Conservation (phyloP, 2,329 filamentous ascomycete species). For the Colletotrichum phormii region DNA sequence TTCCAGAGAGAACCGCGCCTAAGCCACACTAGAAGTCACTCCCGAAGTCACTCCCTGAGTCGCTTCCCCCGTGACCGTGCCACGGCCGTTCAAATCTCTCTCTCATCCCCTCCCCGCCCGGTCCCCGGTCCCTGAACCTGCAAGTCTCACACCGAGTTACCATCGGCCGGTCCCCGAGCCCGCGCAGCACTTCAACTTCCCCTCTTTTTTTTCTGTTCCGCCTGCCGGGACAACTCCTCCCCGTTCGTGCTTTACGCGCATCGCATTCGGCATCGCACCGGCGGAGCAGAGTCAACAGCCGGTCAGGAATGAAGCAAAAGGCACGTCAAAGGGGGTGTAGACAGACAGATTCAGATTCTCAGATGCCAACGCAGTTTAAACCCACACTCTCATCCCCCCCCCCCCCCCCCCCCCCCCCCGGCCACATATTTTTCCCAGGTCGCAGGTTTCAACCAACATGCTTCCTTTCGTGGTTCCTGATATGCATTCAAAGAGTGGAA, state of each 20-base stretch:
- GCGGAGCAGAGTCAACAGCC: background rate
- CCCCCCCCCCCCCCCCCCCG: too few species aligned
- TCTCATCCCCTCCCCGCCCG: background rate
- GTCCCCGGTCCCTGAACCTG: background rate
- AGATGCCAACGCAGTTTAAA: background rate
- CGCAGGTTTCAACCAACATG: background rate
- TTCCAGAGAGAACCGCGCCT: too few species aligned
- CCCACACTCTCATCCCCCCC: background rate
- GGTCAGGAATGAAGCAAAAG: background rate
- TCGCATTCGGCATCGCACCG: background rate
- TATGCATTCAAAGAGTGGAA: background rate
- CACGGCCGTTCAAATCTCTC: background rate
- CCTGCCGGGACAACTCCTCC: background rate
- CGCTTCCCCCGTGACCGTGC: background rate
- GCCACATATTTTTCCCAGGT: background rate
- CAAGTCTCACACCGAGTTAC: slow-evolving; percentile 11
- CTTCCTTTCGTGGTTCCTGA: background rate
- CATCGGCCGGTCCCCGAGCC: background rate
- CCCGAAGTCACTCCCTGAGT: too few species aligned
- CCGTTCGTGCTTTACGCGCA: background rate
- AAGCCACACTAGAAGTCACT: background rate
- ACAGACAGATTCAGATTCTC: background rate
- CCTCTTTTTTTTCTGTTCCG: background rate
- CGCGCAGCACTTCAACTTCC: background rate
- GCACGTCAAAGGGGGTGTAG: background rate